Evolutionary conservation across 2,329 filamentous ascomycete genomes (phyloP), one percentile per base, ranked within the genome.

Genomic region (Botryotinia narcissicola): DNA sequence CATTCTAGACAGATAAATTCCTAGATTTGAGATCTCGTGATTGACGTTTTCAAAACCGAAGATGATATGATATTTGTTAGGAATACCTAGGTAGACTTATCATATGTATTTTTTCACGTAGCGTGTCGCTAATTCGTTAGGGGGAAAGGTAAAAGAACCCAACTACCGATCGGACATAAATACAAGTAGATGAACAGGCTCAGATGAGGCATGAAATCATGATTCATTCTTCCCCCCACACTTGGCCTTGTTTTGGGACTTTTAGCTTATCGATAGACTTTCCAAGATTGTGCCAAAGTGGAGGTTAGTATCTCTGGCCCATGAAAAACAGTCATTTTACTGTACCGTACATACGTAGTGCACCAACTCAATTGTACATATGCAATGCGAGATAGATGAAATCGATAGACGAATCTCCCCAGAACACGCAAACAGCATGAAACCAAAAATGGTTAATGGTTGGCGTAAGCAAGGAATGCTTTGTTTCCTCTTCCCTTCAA

Each of bases 391-490:
- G 42, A 66, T 48, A 48, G 29, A 64, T 64, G 42, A 48, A 29
- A 16, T 12, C n/a, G 22, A 67, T 54, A 40, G 32, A 67, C 69
- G 69, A 71, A 71, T 71, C 57, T 63, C 35, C 12, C 69, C 29
- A 42, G 69, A 48, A 63, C 57, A 71, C 69, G 69, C 69, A 46
- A 63, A 71, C 69, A 25, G 32, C 25, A 68, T 29, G 64, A 40
- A 29, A 5, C 32, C 29, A n/a, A 67, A 51, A 29, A 18, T 57
- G 51, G 51, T 29, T 9, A 29, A 68, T 54, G 37, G 64, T 68
- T 54, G 64, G 64, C 32, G 14, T 20, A 68, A 40, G 57, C 69
- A 63, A 71, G 69, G 57, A 44, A 67, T 68, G 64, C 64, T 54
- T 54, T 68, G 64, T 68, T 68, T 37, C 46, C 22, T 44, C n/a